Conservation (phyloP, 2,329 filamentous ascomycete genomes). For the Sclerotinia sclerotiorum region DNA sequence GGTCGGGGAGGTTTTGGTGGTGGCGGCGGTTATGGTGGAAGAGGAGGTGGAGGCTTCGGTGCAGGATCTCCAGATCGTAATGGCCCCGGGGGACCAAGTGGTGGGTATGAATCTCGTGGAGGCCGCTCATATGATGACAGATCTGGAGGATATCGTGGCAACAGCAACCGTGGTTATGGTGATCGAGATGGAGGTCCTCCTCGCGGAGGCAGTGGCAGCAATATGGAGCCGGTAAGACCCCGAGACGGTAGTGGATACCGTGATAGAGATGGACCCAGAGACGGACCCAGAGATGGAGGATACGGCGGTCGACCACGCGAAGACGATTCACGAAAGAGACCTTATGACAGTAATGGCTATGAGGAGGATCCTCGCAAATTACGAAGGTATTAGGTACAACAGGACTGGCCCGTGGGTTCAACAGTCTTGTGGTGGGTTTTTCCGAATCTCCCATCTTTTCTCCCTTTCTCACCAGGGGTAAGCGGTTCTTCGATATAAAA, state of each 20-base stretch:
- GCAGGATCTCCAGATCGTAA: conserved; percentile 41
- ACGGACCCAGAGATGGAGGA: conserved; percentile 47
- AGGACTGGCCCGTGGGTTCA: conserved; percentile 35
- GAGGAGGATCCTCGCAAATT: conserved; percentile 75
- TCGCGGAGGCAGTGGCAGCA: conserved; percentile 58
- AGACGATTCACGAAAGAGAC: conserved; percentile 53
- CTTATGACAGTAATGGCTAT: conserved; percentile 64
- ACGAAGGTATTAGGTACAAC: conserved; percentile 58
- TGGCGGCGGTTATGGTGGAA: conserved; percentile 31
- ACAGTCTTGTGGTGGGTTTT: conserved; percentile 51
- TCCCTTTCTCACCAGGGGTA: conserved; percentile 43
- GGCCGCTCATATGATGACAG: conserved; percentile 63
- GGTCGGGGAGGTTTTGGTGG: conserved; percentile 43
- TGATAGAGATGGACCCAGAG: conserved; percentile 58
- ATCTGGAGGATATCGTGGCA: conserved; percentile 47
- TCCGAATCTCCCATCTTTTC: conserved; percentile 43
- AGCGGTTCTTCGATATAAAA: conserved; percentile 40
- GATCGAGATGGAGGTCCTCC: conserved; percentile 42
- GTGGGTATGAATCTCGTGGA: conserved; percentile 55
- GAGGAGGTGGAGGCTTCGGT: conserved; percentile 36
- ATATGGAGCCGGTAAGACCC: conserved; percentile 78
- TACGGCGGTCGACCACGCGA: conserved; percentile 55
- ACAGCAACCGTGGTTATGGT: conserved; percentile 43
- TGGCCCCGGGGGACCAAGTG: conserved; percentile 39
- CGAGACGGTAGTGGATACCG: conserved; percentile 55